Percentiles rank a stretch among this genome's conserved stretches.
These are phyloP conservation scores for Corylus avellana DNA, from an alignment of 306 rosid species.

Conservation along the genomic window DNA sequence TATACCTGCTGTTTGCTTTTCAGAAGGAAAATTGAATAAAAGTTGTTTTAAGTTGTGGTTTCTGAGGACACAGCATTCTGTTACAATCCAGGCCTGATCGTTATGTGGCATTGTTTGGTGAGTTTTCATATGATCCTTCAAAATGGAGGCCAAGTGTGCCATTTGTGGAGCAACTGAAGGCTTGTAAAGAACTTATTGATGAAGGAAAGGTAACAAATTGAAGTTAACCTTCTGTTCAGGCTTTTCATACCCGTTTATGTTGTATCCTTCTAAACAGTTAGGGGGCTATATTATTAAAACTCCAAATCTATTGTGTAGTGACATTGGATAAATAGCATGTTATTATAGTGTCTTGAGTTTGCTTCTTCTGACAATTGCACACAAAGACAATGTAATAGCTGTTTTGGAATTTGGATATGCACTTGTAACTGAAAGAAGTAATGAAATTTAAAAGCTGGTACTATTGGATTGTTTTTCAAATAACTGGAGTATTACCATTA, in stretches of 20 bases:
- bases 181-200: constrained; percentile 79
- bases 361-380: background rate
- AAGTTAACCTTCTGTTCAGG: constrained; percentile 5
- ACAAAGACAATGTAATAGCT: background rate
- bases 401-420: background rate
- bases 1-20: constrained; percentile 15
- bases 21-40: constrained; percentile 4
- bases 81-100: constrained; percentile 86
- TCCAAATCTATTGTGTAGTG: background rate
- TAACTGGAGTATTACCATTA: background rate
- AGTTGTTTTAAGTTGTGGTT: constrained; percentile 13
- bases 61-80: constrained; percentile 14
- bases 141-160: constrained; percentile 96
- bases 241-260: constrained; percentile 20
- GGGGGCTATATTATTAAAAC: background rate
- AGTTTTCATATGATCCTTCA: constrained; percentile 55
- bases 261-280: constrained; percentile 12
- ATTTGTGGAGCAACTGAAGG: constrained; percentile 83
- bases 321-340: background rate
- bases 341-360: constrained; percentile 4
- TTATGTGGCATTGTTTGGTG: constrained; percentile 75
- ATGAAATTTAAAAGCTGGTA: background rate
- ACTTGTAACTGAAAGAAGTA: background rate
- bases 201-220: constrained; percentile 81
- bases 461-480: background rate